A percentile compares a stretch with the other conserved stretches of the same genome.
phyloP scores from a whole-genome alignment of 768 basidiomycete genomes.

The Mycena filopes region DNA sequence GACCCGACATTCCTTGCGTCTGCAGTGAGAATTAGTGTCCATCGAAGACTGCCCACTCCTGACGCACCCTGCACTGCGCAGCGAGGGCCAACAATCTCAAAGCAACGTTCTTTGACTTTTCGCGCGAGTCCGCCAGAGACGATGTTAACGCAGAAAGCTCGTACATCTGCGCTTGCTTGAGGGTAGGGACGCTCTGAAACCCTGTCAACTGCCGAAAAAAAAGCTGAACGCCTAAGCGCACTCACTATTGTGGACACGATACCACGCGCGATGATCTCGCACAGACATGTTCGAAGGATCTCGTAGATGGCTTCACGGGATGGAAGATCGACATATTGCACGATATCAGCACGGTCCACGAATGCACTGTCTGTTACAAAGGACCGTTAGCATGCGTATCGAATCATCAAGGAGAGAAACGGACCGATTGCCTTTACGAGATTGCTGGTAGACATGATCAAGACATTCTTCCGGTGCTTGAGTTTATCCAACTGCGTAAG shows the following conservation, averaged over 20 bases:
- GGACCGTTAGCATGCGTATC: neutral
- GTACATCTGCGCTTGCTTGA: conserved; percentile 70
- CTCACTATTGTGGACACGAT: conserved; percentile 75
- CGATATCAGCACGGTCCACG: conserved; percentile 95
- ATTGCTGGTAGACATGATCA: conserved; percentile 97
- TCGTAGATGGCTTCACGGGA: conserved; percentile 93
- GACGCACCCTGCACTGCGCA: conserved; percentile 78
- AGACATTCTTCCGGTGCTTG: conserved; percentile 90
- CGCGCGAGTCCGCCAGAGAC: conserved; percentile 48
- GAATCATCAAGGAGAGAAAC: conserved; percentile 25
- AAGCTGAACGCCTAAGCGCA: conserved; percentile 25
- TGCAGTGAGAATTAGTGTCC: conserved; percentile 38
- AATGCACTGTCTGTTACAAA: conserved; percentile 83
- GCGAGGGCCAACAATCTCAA: conserved; percentile 75
- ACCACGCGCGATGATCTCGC: conserved; percentile 80
- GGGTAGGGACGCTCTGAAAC: conserved; percentile 66
- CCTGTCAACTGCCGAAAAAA: conserved; percentile 1
- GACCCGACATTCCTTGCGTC: conserved; percentile 89
- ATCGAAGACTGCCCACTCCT: neutral
- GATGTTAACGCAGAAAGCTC: conserved; percentile 50
- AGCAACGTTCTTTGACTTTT: conserved; percentile 64
- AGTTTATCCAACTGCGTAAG: conserved; percentile 97
- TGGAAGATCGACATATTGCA: conserved; percentile 94
- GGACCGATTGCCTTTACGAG: conserved; percentile 92
- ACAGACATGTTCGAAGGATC: conserved; percentile 84